Evolutionary conservation across 176 grass and related monocot species (phyloP).

Genomic region (Oropetium thomaeum): DNA sequence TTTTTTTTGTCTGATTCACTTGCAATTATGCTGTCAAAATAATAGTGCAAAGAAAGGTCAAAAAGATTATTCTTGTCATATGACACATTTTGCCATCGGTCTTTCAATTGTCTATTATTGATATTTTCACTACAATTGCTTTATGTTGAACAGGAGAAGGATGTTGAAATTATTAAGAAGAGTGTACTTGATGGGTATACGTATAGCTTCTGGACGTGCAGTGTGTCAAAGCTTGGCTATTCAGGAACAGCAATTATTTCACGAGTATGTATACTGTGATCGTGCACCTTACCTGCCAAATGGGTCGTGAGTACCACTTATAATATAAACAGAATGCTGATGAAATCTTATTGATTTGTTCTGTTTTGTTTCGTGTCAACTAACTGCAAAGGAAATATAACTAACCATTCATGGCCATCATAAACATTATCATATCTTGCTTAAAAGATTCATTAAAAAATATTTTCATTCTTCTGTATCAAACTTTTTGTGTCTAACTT

Average conservation of each 20-base stretch:
- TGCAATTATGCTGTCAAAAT: not conserved
- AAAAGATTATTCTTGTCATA: not conserved
- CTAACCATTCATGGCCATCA: not conserved
- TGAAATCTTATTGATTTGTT: slow-evolving; percentile 21
- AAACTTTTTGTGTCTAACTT: slow-evolving; percentile 7
- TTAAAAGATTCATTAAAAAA: not conserved
- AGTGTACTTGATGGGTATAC: slow-evolving; percentile 80
- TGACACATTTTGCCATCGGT: slow-evolving; percentile 23
- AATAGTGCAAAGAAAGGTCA: not conserved
- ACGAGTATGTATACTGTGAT: slow-evolving; percentile 44
- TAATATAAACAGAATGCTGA: slow-evolving; percentile 9
- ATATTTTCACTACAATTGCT: slow-evolving; percentile 18
- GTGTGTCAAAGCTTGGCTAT: slow-evolving; percentile 92
- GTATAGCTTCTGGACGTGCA: slow-evolving; percentile 97
- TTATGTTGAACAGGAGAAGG: slow-evolving; percentile 75
- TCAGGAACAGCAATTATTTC: slow-evolving; percentile 96
- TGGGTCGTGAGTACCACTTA: not conserved
- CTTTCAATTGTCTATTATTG: slow-evolving; percentile 4
- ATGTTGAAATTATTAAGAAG: slow-evolving; percentile 78
- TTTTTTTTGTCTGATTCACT: not conserved
- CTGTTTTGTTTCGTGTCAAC: slow-evolving; percentile 23
- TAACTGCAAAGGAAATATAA: slow-evolving; percentile 2
- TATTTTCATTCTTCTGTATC: not conserved
- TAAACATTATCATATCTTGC: slow-evolving; percentile 3
- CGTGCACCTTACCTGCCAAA: not conserved